These are phyloP conservation scores for Glutinoglossum americanum DNA, from an alignment of 495 filamentous ascomycete genomes.

Conservation along the genomic window DNA sequence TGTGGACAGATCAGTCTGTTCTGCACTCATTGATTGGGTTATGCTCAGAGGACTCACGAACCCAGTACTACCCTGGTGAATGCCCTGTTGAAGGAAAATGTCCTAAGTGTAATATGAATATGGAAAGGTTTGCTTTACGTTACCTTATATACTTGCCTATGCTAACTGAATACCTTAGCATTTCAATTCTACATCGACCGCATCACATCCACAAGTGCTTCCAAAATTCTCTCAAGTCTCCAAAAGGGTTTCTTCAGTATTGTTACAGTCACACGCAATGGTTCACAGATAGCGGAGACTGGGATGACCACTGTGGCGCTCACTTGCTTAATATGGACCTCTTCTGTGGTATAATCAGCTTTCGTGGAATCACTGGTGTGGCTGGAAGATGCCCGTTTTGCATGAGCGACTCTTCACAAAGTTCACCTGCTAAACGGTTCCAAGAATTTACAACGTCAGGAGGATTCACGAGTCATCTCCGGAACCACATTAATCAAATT, in stretches of 20 bases:
- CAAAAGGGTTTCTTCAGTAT: neutral
- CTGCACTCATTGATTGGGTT: neutral
- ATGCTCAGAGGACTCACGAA: neutral
- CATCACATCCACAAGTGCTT: neutral
- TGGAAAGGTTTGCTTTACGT: neutral
- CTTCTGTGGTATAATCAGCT: too few species aligned
- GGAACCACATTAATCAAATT: too few species aligned
- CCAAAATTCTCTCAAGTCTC: neutral
- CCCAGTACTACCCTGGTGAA: neutral
- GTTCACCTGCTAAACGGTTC: too few species aligned
- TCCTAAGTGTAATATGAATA: neutral
- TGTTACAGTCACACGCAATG: too few species aligned
- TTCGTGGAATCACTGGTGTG: too few species aligned
- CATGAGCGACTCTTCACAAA: too few species aligned
- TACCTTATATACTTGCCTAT: neutral
- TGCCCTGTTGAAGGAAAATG: neutral
- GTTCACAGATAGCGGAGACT: too few species aligned
- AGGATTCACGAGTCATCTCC: too few species aligned
- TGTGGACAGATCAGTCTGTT: neutral
- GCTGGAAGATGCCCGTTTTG: too few species aligned
- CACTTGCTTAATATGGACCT: too few species aligned
- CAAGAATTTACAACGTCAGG: too few species aligned
- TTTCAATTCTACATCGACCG: neutral
- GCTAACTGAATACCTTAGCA: neutral
- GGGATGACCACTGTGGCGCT: too few species aligned